Evolutionary conservation across 192 early-diverging fungal species (phyloP).

Genomic region (Coemansia asiatica): DNA sequence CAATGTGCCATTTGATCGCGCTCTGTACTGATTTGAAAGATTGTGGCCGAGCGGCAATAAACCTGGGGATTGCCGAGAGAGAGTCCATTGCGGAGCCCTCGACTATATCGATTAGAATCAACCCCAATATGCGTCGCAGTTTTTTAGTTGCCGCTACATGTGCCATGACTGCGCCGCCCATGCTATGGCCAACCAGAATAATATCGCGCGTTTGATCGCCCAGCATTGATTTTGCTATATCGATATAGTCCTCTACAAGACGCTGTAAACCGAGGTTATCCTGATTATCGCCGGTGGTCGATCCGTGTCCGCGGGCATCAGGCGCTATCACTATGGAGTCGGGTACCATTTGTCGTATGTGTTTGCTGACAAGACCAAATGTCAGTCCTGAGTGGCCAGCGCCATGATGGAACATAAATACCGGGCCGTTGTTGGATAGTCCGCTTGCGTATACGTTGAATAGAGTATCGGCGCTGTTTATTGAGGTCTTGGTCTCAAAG

Average conservation of each 20-base stretch:
- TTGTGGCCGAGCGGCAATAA: conserved; percentile 38
- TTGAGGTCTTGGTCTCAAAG: conserved; percentile 55
- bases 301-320: conserved; percentile 77
- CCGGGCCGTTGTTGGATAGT: conserved; percentile 41
- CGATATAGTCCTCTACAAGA: conserved; percentile 60
- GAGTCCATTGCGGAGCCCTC: conserved; percentile 66
- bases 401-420: conserved; percentile 83
- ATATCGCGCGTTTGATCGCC: conserved; percentile 56
- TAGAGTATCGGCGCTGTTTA: conserved; percentile 41
- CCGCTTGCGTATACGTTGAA: conserved; percentile 53
- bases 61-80: conserved; percentile 38
- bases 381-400: conserved; percentile 69
- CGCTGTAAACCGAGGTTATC: conserved; percentile 58
- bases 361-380: conserved; percentile 63
- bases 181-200: conserved; percentile 79
- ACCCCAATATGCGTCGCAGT: conserved; percentile 58
- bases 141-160: conserved; percentile 59
- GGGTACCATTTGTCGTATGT: conserved; percentile 51
- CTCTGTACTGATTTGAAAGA: conserved; percentile 23
- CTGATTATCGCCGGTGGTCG: conserved; percentile 46
- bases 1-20: conserved; percentile 57
- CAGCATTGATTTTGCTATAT: conserved; percentile 51
- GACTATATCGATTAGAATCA: conserved; percentile 76
- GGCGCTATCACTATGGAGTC: conserved; percentile 57
- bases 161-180: conserved; percentile 77